Conservation (phyloP, 1,284 basidiomycete species). For the Tremellales sp. region DNA sequence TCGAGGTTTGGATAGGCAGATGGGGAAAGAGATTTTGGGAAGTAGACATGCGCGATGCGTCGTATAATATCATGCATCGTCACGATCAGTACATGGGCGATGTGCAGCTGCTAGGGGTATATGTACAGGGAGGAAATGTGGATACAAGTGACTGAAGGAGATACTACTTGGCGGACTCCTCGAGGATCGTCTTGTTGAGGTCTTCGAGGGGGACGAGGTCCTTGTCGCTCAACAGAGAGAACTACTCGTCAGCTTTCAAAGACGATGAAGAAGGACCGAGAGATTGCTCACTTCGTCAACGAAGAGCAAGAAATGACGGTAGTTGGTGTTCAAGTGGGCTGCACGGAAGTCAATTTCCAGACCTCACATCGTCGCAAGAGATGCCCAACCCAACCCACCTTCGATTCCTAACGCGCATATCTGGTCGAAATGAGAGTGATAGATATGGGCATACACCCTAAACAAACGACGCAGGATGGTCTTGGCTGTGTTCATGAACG, state of each 20-base stretch:
- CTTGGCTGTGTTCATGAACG: slow-evolving; percentile 85
- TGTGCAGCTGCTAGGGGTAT: neutral
- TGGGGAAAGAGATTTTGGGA: neutral
- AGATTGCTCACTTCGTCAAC: slow-evolving; percentile 73
- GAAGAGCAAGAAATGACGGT: slow-evolving; percentile 96
- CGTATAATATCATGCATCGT: neutral
- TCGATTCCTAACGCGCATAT: slow-evolving; percentile 97
- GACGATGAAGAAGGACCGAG: neutral
- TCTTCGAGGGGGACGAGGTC: slow-evolving; percentile 94
- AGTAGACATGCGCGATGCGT: neutral
- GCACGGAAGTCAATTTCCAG: slow-evolving; percentile 5
- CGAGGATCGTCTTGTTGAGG: slow-evolving; percentile 90
- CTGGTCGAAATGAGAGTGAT: slow-evolving; percentile 99
- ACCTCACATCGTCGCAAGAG: neutral
- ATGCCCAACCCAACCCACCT: slow-evolving; percentile 56
- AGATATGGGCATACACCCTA: slow-evolving; percentile 96
- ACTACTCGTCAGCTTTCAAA: slow-evolving; percentile 54
- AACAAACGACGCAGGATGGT: slow-evolving; percentile 90
- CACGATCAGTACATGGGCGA: neutral
- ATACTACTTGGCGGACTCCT: slow-evolving; percentile 53
- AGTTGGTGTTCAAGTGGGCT: slow-evolving; percentile 99
- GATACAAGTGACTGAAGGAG: neutral
- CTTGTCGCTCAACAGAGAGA: slow-evolving; percentile 94
- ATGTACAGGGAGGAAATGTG: neutral
- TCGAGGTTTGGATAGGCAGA: neutral